A percentile compares a stretch with the other conserved stretches of the same genome.
Evolutionary conservation across 345 rosid genomes (phyloP).

Genomic region (Aurinia saxatilis): DNA sequence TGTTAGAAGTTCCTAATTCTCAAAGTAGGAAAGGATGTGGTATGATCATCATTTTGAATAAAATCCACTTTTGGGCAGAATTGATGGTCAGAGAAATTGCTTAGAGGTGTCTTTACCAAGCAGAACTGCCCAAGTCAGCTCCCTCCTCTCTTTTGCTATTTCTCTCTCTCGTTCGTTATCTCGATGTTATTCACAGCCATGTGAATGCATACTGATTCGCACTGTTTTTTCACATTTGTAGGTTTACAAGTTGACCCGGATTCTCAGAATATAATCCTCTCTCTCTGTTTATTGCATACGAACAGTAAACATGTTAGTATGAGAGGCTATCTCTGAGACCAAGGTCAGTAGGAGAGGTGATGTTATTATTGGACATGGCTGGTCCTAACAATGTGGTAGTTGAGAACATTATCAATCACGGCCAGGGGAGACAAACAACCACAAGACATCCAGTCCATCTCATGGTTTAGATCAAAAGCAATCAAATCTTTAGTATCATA

Average conservation of each 20-base stretch:
- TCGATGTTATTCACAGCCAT: not conserved
- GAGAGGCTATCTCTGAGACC: slow-evolving; percentile 8
- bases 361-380: not conserved
- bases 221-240: slow-evolving; percentile 15
- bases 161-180: not conserved
- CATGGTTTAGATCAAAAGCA: slow-evolving; percentile 3
- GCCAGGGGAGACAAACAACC: not conserved
- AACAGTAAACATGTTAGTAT: slow-evolving; percentile 4
- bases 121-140: slow-evolving; percentile 86
- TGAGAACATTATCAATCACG: not conserved
- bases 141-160: not conserved
- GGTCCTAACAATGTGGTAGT: not conserved
- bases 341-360: not conserved
- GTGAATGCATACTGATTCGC: not conserved
- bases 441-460: not conserved
- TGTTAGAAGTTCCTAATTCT: not conserved
- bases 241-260: slow-evolving; percentile 66
- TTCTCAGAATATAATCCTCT: slow-evolving; percentile 46
- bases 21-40: not conserved
- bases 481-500: not conserved
- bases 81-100: slow-evolving; percentile 69
- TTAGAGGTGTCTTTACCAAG: slow-evolving; percentile 71
- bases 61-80: slow-evolving; percentile 37
- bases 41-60: slow-evolving; percentile 3
- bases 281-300: not conserved